Percentiles rank a stretch among this genome's conserved stretches.
These are phyloP conservation scores for Eucalyptus tenuipes DNA, from an alignment of 345 rosid genomes.

Conservation along the genomic window DNA sequence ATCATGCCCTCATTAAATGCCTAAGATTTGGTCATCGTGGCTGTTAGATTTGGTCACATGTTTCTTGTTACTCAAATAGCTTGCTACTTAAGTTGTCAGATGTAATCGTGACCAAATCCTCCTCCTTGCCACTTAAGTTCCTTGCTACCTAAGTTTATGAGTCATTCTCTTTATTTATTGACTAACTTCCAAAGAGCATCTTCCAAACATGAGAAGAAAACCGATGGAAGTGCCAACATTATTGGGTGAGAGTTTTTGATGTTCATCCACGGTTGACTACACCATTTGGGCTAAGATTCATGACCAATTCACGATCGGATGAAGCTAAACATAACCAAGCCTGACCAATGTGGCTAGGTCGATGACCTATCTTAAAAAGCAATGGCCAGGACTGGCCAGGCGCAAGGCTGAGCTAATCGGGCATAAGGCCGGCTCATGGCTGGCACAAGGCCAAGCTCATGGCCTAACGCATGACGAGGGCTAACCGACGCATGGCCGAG, in stretches of 20 bases:
- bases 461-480: too few species aligned
- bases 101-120: background rate
- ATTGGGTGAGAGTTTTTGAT: too few species aligned
- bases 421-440: background rate
- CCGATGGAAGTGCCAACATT: background rate
- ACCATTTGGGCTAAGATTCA: background rate
- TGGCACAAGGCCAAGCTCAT: background rate
- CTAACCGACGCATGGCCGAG: background rate
- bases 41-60: background rate
- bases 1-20: too few species aligned
- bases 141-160: background rate
- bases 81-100: background rate
- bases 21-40: too few species aligned
- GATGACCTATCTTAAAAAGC: too few species aligned
- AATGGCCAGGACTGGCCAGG: background rate
- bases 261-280: background rate
- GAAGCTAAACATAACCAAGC: background rate
- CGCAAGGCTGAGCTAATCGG: background rate
- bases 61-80: background rate
- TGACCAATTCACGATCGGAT: fast-evolving
- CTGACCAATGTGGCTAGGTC: background rate
- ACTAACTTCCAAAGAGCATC: background rate
- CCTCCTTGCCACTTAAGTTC: background rate
- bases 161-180: background rate
- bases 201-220: too few species aligned